phyloP scores from a whole-genome alignment of 371 early-diverging fungal species.

The Mortierella sp. region DNA sequence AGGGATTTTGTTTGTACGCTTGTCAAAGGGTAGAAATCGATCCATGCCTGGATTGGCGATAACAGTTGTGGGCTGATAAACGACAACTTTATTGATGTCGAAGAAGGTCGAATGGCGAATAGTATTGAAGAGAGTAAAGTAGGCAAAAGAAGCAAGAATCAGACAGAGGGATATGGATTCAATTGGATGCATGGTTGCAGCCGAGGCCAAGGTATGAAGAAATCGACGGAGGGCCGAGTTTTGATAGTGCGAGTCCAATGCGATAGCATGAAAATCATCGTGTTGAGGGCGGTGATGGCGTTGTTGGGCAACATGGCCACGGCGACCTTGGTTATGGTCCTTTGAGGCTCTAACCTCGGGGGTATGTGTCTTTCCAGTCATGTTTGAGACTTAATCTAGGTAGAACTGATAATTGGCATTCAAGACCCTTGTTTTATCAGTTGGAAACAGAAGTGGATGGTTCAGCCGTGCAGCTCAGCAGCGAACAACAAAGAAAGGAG shows the following conservation, averaged over 20 bases:
- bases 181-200: constrained; percentile 78
- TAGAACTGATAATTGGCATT: not conserved
- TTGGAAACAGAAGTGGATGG: not conserved
- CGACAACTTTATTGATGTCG: constrained; percentile 62
- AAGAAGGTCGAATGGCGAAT: constrained; percentile 79
- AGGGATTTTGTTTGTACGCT: constrained; percentile 49
- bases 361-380: constrained; percentile 57
- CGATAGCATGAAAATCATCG: constrained; percentile 29
- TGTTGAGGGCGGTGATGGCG: constrained; percentile 13
- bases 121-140: constrained; percentile 83
- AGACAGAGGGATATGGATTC: constrained; percentile 85
- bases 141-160: constrained; percentile 79
- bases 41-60: constrained; percentile 59
- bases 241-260: constrained; percentile 39
- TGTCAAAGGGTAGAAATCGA: constrained; percentile 58
- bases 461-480: not conserved
- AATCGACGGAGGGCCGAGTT: constrained; percentile 55
- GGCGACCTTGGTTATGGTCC: constrained; percentile 8
- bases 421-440: not conserved
- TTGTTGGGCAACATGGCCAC: constrained; percentile 4
- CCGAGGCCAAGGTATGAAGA: constrained; percentile 46
- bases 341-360: constrained; percentile 42
- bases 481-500: not conserved
- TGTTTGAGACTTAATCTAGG: constrained; percentile 4
- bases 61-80: constrained; percentile 66